These are phyloP conservation scores for Dactylorhiza incarnata DNA, from an alignment of 106 monocot genomes.

Conservation along the genomic window DNA sequence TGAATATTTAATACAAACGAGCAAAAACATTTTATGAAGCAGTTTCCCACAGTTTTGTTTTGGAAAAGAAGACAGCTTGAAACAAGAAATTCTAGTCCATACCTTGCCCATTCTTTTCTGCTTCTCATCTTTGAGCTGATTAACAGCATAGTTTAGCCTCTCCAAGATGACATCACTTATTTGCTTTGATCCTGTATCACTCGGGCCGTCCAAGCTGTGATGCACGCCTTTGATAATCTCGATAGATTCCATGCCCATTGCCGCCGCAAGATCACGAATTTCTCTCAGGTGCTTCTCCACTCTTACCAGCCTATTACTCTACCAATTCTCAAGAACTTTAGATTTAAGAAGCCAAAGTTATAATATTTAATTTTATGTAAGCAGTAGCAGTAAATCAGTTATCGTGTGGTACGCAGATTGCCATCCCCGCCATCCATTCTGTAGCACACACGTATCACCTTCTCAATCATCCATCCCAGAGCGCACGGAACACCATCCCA, in stretches of 20 bases:
- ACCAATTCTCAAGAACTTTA: background rate
- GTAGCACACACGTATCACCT: no score
- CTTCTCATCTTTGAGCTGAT: conserved; percentile 56
- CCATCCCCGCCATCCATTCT: no score
- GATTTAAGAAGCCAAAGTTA: background rate
- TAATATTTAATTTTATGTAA: background rate
- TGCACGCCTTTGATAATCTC: conserved; percentile 43
- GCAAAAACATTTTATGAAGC: background rate
- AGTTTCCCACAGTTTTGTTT: background rate
- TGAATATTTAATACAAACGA: background rate
- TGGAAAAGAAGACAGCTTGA: background rate
- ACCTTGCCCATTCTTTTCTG: conserved; percentile 55
- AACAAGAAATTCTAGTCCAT: background rate
- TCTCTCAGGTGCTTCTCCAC: conserved; percentile 31
- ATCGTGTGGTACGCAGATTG: no score
- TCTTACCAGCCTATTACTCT: conserved; percentile 44
- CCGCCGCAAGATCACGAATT: conserved; percentile 33
- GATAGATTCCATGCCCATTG: conserved; percentile 57
- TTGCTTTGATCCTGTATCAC: conserved; percentile 26
- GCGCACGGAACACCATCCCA: background rate
- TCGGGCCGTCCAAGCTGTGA: conserved; percentile 26
- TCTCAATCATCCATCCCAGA: no score
- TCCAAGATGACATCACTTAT: conserved; percentile 54
- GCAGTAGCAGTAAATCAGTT: no score
- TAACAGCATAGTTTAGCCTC: conserved; percentile 30